Evolutionary conservation across 805 yeast genomes (phyloP), one percentile per base, ranked within the genome.

Genomic region (Blastobotrys peoriensis): DNA sequence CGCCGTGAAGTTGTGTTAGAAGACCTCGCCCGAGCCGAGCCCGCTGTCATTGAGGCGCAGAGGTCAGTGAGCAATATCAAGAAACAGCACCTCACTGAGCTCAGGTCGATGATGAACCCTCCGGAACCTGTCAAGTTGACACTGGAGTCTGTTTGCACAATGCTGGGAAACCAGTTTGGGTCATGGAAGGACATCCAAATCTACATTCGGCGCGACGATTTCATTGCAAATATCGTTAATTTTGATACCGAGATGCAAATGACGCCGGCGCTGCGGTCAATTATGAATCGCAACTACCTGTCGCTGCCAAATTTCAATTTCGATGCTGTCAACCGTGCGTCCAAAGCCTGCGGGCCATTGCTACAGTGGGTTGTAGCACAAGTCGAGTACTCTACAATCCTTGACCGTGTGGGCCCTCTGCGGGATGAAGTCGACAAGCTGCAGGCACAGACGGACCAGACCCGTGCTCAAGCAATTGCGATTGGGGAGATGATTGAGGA

Each of bases 341-440:
- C 95, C 62, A 87, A 85, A 57, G 97, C 97, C 0, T 87, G 97
- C 66, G 98, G 96, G 0, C 98, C 98, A 0, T 66, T 91, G 28
- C 58, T 84, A 16, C 81, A 80, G 49, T 91, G 98, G 98, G 89
- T 88, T 0, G 72, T 73, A 43, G 97, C 98, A 0, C 97, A 91
- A 51, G 69, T 88, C n/a, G 67, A 72, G n/a, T 91, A 83, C 57
- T 75, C 91, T 0, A 57, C 75, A 1, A 83, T 88, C 18, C 65
- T 86, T 36, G 83, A 83, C 30, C 74, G 71, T 41, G 75, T 91
- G 20, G 83, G 78, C 0, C 98, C 98, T 0, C 62, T 91, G 53
- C 67, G 79, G 45, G 68, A 68, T 3, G 95, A 88, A 53, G 84
- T 87, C 3, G 55, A 54, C 5, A 56, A 50, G 3, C 68, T 91